Base-by-base conservation (phyloP, 768 basidiomycete genomes). In the Boletus patriciae region DNA sequence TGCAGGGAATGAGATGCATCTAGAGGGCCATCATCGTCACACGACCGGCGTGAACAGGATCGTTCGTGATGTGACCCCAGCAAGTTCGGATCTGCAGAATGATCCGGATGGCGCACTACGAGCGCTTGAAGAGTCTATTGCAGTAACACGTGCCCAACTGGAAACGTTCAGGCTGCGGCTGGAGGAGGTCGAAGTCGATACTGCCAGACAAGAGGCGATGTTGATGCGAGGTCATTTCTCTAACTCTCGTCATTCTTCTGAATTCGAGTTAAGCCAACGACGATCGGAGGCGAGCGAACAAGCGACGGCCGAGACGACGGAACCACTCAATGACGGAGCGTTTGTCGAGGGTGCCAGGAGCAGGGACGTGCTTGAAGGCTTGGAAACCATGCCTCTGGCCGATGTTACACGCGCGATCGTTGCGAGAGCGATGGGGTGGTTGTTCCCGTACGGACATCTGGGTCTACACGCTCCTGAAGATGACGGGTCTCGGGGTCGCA, bases 161-260 rank as follows among this genome's bases (percentile, higher is more conserved):
- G 67, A 72, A 19, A 50, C 29, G 4, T 66, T 72, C 27, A 61
- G 53, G 36, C n/a, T 63, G 42, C 71, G 72, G 15, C 37, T 71
- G 38, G 70, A 73, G 38, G 52, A 42, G 15, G 50, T 73, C 27
- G 70, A 71, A 59, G 55, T 59, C 13, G 59, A 72, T 21, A 59
- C 64, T 3, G 31, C 52, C 2, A 55, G 54, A 41, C 60, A 54
- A 25, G 65, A 71, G 47, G 59, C 25, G 4, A 50, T 43, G 18
- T 37, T 47, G 19, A 16, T 29, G 8, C 46, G 31, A 23, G 37
- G 42, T n/a, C 55, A 21, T 40, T 9, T 11, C 4, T 27, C 52
- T 18, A 40, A 46, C 11, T 19, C 27, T 18, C 23, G 4, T 19
- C 18, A 29, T 27, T 21, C 52, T 23, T 34, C 58, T n/a, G 34